These are phyloP conservation scores for Emydomyces testavorans DNA, from an alignment of 2,329 filamentous ascomycete species.

Conservation along the genomic window DNA sequence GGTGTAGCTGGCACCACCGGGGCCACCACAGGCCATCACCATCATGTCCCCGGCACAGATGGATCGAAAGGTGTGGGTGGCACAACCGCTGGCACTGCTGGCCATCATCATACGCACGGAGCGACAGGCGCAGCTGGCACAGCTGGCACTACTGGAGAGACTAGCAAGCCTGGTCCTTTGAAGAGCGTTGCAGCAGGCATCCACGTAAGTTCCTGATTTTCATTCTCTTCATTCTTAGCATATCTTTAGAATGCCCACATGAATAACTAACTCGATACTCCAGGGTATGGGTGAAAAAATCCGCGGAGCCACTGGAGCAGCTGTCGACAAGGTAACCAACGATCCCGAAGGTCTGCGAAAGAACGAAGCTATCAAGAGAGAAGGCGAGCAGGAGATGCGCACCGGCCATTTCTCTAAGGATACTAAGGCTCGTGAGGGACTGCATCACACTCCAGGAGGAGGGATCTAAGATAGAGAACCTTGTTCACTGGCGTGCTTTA, in stretches of 20 bases:
- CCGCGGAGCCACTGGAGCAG: slow-evolving; percentile 29
- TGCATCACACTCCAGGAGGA: slow-evolving; percentile 11
- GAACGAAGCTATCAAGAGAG: slow-evolving; percentile 29
- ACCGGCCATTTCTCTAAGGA: slow-evolving; percentile 22
- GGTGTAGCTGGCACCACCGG: slow-evolving; percentile 1
- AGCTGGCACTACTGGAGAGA: slow-evolving; percentile 17
- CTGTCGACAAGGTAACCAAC: slow-evolving; percentile 31
- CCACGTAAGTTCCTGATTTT: slow-evolving; percentile 25
- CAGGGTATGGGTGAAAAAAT: slow-evolving; percentile 34
- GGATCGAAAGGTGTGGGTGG: neutral
- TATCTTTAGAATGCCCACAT: neutral
- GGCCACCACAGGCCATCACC: neutral
- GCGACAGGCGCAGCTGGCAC: neutral
- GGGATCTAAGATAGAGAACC: neutral
- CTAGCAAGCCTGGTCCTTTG: slow-evolving; percentile 19
- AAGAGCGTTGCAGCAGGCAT: slow-evolving; percentile 25
- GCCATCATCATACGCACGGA: neutral
- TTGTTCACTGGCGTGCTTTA: neutral
- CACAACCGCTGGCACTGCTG: neutral
- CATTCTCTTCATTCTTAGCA: neutral
- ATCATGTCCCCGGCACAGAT: neutral
- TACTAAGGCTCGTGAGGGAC: slow-evolving; percentile 16
- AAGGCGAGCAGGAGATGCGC: slow-evolving; percentile 28
- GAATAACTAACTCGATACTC: slow-evolving; percentile 1
- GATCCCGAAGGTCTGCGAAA: slow-evolving; percentile 26